Evolutionary conservation across 192 early-diverging fungal species (phyloP), one percentile per base, ranked within the genome.

Genomic region (Kickxella alabastrina): DNA sequence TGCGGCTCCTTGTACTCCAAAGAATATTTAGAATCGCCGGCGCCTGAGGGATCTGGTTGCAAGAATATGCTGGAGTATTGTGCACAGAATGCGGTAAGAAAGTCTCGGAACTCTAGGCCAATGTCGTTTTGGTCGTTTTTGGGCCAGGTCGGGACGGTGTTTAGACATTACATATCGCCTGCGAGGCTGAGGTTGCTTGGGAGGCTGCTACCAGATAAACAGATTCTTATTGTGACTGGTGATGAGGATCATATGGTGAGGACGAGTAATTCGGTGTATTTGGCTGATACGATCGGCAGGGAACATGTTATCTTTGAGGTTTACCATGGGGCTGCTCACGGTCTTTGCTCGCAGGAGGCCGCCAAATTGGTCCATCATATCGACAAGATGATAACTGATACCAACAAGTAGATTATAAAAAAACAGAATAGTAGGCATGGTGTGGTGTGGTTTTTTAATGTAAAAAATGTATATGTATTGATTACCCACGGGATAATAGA

Each of bases 181-280:
- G 58, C 65, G 19, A 35, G 62, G 14, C 57, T 75, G 34, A 23
- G 54, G 34, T 15, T 35, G 5, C 35, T 70, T 25, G 67, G 74
- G 12, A 59, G 51, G 1, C 22, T 50, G 46, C 23, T 70, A 25
- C 62, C 74, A 0, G 62, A 65, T 10, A 70, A 62, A 23, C 66
- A 62, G 36, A 70, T 77, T 37, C 44, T 77, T 6, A 57, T 77
- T 29, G 38, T 66, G 8, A 70, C 63, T 3, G 74, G 74, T 3
- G 67, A 68, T n/a, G 44, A 62, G 41, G 67, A 77, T 43, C 62
- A 65, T 28, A 13, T 77, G 43, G 62, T 77, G 22, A 52, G 63
- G 13, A 62, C 62, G 4, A 62, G 47, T 47, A 77, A 77, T 23
- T 77, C 74, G 27, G 37, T 24, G 32, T 44, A 77, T 44, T 26